These are phyloP conservation scores for Iberis pinnata DNA, from an alignment of 345 rosid species.

Conservation along the genomic window DNA sequence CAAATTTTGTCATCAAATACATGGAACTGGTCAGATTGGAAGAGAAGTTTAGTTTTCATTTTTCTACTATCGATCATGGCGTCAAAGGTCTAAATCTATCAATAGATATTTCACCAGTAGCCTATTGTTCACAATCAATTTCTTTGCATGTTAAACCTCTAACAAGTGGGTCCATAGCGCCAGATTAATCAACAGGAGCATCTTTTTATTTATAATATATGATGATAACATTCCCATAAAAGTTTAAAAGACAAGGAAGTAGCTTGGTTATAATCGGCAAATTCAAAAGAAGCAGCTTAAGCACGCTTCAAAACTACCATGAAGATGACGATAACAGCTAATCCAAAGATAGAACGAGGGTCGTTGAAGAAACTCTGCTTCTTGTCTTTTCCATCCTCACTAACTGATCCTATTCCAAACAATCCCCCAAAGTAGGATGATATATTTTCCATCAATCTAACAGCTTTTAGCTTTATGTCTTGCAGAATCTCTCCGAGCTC, in stretches of 20 bases:
- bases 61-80: too few relatives aligned
- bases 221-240: not conserved
- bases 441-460: constrained; percentile 44
- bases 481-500: constrained; percentile 26
- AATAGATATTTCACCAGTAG: too few relatives aligned
- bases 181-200: too few relatives aligned
- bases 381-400: constrained; percentile 33
- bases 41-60: too few relatives aligned
- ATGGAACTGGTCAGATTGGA: too few relatives aligned
- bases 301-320: constrained; percentile 57
- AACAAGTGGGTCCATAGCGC: too few relatives aligned
- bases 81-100: too few relatives aligned
- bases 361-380: constrained; percentile 27
- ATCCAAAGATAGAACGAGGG: constrained; percentile 42
- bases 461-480: constrained; percentile 42
- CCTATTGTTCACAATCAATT: too few relatives aligned
- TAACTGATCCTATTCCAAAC: constrained; percentile 35
- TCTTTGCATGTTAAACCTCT: too few relatives aligned
- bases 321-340: constrained; percentile 54
- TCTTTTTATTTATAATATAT: too few relatives aligned
- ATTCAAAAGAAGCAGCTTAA: constrained; percentile 27
- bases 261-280: constrained; percentile 31
- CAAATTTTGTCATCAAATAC: too few relatives aligned
- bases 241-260: constrained; percentile 7
- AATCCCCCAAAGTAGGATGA: constrained; percentile 44